Percentiles rank a stretch among this genome's conserved stretches.
Evolutionary conservation across 345 rosid genomes (phyloP).

Genomic region (Xanthoceras sorbifolium): DNA sequence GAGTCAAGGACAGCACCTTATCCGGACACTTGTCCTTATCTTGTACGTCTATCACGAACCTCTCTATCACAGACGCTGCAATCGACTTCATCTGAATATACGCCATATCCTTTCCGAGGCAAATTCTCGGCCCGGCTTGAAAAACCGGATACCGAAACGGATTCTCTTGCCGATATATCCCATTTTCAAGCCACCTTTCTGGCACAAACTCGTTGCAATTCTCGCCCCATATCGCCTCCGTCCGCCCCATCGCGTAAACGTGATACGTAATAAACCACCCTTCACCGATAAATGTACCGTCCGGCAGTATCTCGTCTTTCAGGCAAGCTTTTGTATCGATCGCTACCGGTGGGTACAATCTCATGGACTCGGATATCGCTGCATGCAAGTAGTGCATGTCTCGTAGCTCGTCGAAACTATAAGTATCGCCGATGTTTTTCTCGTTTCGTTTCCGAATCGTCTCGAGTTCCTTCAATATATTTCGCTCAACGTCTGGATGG

Average conservation of each 20-base stretch:
- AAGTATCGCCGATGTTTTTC: slow-evolving; percentile 12
- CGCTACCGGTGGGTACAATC: slow-evolving; percentile 56
- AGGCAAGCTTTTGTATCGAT: slow-evolving; percentile 35
- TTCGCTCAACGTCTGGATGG: slow-evolving; percentile 28
- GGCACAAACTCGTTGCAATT: slow-evolving; percentile 41
- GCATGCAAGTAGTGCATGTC: slow-evolving; percentile 50
- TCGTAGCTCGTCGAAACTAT: slow-evolving; percentile 25
- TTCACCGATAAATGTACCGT: slow-evolving; percentile 36
- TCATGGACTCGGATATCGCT: slow-evolving; percentile 45
- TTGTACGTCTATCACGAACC: slow-evolving; percentile 23
- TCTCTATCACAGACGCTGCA: slow-evolving; percentile 28
- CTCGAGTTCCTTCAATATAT: slow-evolving; percentile 35
- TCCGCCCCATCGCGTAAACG: slow-evolving; percentile 46
- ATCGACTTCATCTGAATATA: slow-evolving; percentile 44
- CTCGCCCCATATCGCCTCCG: slow-evolving; percentile 42
- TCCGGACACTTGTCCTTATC: slow-evolving; percentile 12
- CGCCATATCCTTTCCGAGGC: slow-evolving; percentile 45
- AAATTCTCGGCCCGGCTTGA: slow-evolving; percentile 48
- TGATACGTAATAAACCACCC: slow-evolving; percentile 32
- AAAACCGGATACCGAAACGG: slow-evolving; percentile 41
- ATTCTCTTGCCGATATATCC: slow-evolving; percentile 34
- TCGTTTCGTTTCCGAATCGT: slow-evolving; percentile 1
- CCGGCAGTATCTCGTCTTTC: slow-evolving; percentile 34
- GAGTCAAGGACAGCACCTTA: slow-evolving; percentile 20
- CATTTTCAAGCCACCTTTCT: slow-evolving; percentile 45